phyloP scores from a whole-genome alignment of 1,284 basidiomycete species.

The Crepidotus sp. region DNA sequence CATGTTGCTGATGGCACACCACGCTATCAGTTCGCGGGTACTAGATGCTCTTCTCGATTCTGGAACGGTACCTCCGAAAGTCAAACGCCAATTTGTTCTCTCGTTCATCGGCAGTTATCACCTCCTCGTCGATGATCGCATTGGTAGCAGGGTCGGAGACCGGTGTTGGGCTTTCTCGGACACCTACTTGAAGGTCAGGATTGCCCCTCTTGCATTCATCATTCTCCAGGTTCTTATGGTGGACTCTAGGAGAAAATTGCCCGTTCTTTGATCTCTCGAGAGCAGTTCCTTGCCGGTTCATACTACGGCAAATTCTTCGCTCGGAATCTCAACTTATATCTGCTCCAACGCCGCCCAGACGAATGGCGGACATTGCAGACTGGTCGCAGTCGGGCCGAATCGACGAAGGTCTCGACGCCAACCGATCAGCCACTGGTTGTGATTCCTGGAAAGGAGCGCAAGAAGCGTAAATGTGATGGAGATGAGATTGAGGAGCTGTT shows the following conservation, averaged over 20 bases:
- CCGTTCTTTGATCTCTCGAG: conserved; percentile 62
- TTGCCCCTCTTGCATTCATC: neutral
- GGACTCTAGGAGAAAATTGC: conserved; percentile 80
- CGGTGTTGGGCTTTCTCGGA: conserved; percentile 82
- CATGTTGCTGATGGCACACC: conserved; percentile 59
- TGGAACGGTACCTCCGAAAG: conserved; percentile 53
- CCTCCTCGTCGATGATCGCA: conserved; percentile 72
- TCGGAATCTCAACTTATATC: conserved; percentile 67
- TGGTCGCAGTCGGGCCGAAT: conserved; percentile 22
- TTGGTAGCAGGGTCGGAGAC: conserved; percentile 84
- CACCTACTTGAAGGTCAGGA: conserved; percentile 75
- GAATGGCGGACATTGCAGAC: conserved; percentile 68
- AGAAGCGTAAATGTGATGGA: conserved; percentile 24
- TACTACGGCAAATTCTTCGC: conserved; percentile 84
- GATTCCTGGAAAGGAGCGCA: neutral
- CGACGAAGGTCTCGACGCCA: conserved; percentile 9
- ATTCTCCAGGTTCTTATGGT: conserved; percentile 1
- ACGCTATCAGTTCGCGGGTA: conserved; percentile 71
- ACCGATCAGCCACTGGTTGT: conserved; percentile 1
- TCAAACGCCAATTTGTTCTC: conserved; percentile 64
- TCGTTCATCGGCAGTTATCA: conserved; percentile 73
- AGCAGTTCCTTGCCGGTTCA: conserved; percentile 62
- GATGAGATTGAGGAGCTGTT: conserved; percentile 74
- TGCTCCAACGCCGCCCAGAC: conserved; percentile 70
- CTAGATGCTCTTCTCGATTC: conserved; percentile 74